phyloP scores from a whole-genome alignment of 2,329 filamentous ascomycete genomes.

The Trichoderma guizhouense region DNA sequence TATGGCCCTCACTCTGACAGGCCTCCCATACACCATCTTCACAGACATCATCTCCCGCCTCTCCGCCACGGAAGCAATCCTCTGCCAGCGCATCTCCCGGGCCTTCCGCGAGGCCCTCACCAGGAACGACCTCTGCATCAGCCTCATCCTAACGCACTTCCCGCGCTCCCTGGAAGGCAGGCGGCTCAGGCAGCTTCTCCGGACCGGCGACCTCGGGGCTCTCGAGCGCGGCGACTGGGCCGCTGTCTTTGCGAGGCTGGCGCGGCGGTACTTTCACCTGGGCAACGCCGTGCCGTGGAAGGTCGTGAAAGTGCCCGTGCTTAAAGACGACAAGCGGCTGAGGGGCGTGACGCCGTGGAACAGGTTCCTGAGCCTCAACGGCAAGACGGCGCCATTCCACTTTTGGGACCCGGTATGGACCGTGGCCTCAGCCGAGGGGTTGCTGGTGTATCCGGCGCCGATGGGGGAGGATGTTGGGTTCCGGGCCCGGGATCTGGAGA shows the following conservation, averaged over 20 bases:
- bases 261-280: constrained; percentile 54
- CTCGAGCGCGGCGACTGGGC: constrained; percentile 36
- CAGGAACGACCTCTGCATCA: constrained; percentile 43
- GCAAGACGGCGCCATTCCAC: constrained; percentile 41
- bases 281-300: constrained; percentile 44
- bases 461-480: constrained; percentile 28
- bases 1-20: constrained; percentile 35
- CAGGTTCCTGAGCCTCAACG: constrained; percentile 41
- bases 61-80: constrained; percentile 47
- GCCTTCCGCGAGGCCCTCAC: constrained; percentile 49
- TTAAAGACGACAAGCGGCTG: constrained; percentile 23
- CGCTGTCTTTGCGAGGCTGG: constrained; percentile 46
- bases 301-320: constrained; percentile 20
- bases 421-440: constrained; percentile 48
- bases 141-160: constrained; percentile 50
- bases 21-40: constrained; percentile 58
- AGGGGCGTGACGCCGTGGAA: constrained; percentile 45
- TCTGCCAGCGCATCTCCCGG: constrained; percentile 50
- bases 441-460: constrained; percentile 51
- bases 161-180: constrained; percentile 52
- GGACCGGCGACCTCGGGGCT: constrained; percentile 2
- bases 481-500: constrained; percentile 50
- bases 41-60: constrained; percentile 50
- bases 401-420: constrained; percentile 52
- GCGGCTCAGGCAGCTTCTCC: constrained; percentile 26